These are phyloP conservation scores for Prunus campanulata DNA, from an alignment of 306 rosid species.

Conservation along the genomic window DNA sequence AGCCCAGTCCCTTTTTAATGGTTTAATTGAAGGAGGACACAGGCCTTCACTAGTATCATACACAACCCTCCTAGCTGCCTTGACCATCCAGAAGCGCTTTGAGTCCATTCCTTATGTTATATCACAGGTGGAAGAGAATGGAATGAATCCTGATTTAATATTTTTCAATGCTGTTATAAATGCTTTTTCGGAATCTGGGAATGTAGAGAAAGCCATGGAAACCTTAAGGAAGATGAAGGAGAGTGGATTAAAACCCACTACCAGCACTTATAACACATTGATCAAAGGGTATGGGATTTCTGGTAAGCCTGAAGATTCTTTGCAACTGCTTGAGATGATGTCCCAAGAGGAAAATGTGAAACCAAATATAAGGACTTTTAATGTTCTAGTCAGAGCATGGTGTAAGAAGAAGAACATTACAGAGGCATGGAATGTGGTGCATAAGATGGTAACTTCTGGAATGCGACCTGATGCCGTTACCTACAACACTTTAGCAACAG, in stretches of 20 bases:
- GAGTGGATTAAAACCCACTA: slow-evolving; percentile 50
- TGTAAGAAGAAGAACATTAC: slow-evolving; percentile 40
- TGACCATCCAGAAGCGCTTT: slow-evolving; percentile 60
- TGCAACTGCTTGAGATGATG: slow-evolving; percentile 56
- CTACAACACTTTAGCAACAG: slow-evolving; percentile 61
- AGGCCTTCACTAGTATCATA: slow-evolving; percentile 59
- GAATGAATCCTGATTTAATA: slow-evolving; percentile 58
- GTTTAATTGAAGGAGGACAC: slow-evolving; percentile 57
- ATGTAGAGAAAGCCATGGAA: slow-evolving; percentile 59
- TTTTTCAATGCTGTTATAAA: slow-evolving; percentile 61
- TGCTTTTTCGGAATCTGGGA: slow-evolving; percentile 67
- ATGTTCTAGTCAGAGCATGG: slow-evolving; percentile 62
- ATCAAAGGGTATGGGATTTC: slow-evolving; percentile 74
- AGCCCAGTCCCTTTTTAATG: slow-evolving; percentile 42
- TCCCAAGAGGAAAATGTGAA: slow-evolving; percentile 40
- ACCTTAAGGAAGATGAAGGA: slow-evolving; percentile 55
- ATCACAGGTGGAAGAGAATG: slow-evolving; percentile 55
- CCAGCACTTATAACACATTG: slow-evolving; percentile 56
- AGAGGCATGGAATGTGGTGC: slow-evolving; percentile 64
- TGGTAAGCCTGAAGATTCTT: slow-evolving; percentile 58
- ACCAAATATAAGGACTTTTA: slow-evolving; percentile 67
- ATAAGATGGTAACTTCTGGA: slow-evolving; percentile 47
- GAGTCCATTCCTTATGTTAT: slow-evolving; percentile 45
- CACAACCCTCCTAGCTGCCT: slow-evolving; percentile 52
- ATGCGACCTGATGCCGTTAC: slow-evolving; percentile 62